Evolutionary conservation across 345 rosid genomes (phyloP).

Genomic region (Heritiera littoralis): DNA sequence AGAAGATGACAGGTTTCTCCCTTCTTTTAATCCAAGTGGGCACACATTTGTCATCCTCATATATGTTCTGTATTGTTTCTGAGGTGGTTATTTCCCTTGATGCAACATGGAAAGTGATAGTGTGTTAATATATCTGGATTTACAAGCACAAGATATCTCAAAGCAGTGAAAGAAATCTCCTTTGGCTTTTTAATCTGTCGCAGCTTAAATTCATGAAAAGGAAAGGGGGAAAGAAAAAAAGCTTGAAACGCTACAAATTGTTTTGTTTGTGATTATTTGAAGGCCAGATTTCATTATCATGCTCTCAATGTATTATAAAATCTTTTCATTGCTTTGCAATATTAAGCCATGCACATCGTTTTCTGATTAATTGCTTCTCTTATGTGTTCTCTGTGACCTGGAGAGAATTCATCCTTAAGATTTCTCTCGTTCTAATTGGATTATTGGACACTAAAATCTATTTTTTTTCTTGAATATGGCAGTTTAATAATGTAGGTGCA

Average conservation of each 20-base stretch:
- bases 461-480: not conserved
- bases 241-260: not conserved
- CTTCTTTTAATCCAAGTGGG: slow-evolving; percentile 5
- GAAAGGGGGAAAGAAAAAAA: not conserved
- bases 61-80: not conserved
- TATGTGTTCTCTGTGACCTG: not conserved
- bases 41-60: not conserved
- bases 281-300: slow-evolving; percentile 6
- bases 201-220: not conserved
- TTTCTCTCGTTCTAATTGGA: slow-evolving; percentile 1
- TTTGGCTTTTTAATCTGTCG: not conserved
- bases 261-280: not conserved
- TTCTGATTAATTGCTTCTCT: slow-evolving; percentile 1
- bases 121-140: not conserved
- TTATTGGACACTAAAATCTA: not conserved
- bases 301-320: not conserved
- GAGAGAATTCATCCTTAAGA: not conserved
- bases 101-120: not conserved
- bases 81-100: not conserved
- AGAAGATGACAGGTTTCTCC: not conserved
- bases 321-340: not conserved
- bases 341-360: not conserved
- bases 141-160: not conserved
- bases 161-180: slow-evolving; percentile 13
- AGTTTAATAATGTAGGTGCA: not conserved